Conservation (phyloP, 1,139 yeast genomes). For the Hansenula lynferdii region DNA sequence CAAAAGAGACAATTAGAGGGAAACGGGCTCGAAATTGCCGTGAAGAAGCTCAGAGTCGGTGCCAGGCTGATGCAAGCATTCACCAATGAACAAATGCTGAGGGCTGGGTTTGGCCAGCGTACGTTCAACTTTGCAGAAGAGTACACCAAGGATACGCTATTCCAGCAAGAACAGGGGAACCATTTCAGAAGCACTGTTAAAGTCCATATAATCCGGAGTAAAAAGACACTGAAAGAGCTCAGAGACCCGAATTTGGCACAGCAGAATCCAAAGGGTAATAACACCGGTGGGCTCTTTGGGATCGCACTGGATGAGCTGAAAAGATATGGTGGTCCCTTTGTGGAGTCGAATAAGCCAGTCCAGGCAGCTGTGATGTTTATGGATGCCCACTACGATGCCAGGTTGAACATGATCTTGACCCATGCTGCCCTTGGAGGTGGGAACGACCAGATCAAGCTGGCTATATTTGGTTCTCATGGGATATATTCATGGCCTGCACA, state of each 20-base stretch:
- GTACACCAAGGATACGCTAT: slow-evolving; percentile 42
- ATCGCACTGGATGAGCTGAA: slow-evolving; percentile 73
- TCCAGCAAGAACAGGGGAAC: slow-evolving; percentile 33
- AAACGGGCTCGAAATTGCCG: slow-evolving; percentile 70
- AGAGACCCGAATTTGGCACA: slow-evolving; percentile 82
- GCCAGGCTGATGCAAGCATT: slow-evolving; percentile 91
- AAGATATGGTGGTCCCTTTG: slow-evolving; percentile 50
- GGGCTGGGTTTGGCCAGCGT: slow-evolving; percentile 75
- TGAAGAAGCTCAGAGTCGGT: slow-evolving; percentile 73
- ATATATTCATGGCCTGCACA: slow-evolving; percentile 84
- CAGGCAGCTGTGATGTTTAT: slow-evolving; percentile 83
- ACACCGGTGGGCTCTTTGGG: slow-evolving; percentile 70
- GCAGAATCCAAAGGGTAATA: slow-evolving; percentile 69
- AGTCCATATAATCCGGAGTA: slow-evolving; percentile 67
- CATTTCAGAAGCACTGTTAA: slow-evolving; percentile 64
- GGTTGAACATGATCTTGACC: slow-evolving; percentile 56
- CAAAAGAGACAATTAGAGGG: slow-evolving; percentile 49
- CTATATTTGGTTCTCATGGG: slow-evolving; percentile 94
- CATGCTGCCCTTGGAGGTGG: slow-evolving; percentile 98
- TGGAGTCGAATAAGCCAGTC: slow-evolving; percentile 42
- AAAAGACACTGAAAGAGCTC: slow-evolving; percentile 63
- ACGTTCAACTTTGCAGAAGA: slow-evolving; percentile 80
- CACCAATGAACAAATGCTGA: slow-evolving; percentile 86
- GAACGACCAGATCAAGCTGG: slow-evolving; percentile 59
- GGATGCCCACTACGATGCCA: slow-evolving; percentile 80